Conservation (phyloP, 805 yeast species). For the Sungouiozyma ichnusensis region DNA sequence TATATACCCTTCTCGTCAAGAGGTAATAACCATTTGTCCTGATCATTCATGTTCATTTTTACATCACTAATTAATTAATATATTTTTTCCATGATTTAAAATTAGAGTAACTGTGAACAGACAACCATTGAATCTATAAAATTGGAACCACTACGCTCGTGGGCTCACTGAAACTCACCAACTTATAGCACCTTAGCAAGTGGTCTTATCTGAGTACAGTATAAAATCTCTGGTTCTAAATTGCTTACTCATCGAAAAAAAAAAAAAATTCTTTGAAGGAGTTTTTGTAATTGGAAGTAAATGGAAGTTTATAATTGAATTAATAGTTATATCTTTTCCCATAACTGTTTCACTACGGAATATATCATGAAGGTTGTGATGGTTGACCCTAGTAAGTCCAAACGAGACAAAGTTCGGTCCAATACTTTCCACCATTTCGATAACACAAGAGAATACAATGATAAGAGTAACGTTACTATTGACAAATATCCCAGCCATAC, state of each 20-base stretch:
- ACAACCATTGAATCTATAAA: neutral
- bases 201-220: too few species aligned
- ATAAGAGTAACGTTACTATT: neutral
- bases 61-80: neutral
- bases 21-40: neutral
- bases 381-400: conserved; percentile 10
- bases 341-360: neutral
- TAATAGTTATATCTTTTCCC: too few species aligned
- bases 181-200: too few species aligned
- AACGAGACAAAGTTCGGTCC: conserved; percentile 7
- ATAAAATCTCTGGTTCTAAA: too few species aligned
- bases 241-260: too few species aligned
- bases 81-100: too few species aligned
- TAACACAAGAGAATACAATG: neutral
- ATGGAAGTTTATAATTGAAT: neutral
- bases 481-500: neutral
- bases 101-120: too few species aligned
- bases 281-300: neutral
- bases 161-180: too few species aligned
- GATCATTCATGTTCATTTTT: neutral
- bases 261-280: too few species aligned
- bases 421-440: conserved; percentile 8
- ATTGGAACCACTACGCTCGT: too few species aligned
- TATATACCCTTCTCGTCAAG: neutral
- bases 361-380: conserved; percentile 9